Base-by-base conservation (phyloP, 163 green algal species). In the Smithsoniella earleae region DNA sequence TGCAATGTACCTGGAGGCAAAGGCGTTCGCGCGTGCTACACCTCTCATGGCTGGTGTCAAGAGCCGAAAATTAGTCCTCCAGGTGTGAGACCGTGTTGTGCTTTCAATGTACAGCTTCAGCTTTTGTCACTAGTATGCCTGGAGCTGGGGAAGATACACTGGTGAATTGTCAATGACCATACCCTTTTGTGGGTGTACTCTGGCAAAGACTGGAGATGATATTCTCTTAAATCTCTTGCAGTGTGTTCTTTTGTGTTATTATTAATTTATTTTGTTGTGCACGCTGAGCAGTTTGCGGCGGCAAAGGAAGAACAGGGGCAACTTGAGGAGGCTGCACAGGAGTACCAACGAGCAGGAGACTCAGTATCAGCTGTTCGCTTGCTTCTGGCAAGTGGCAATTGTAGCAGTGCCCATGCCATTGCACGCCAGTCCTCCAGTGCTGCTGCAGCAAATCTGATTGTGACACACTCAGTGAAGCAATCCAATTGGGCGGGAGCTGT, bases 271-370 rank as follows among this genome's bases (percentile, higher is more conserved):
- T n/a, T n/a, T n/a, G n/a, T n/a, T n/a, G n/a, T n/a, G n/a, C n/a
- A n/a, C n/a, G n/a, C n/a, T n/a, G 13, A 13, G 58, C 58, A 69
- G 58, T 69, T 40, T 69, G 58, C 58, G 1, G 43, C 38, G 58
- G 58, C 25, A 33, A 69, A 25, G 25, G 58, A 69, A 36, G 58
- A 69, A 33, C 27, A 69, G 31, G 58, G 58, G 4, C 58, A 36
- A 33, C 34, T 40, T 16, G 13, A 3, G 10, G 58, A 69, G 6
- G 58, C 58, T 10, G 58, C 25, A 0, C 18, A n/a, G 58, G 58
- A 69, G 25, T 69, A 69, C 25, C 30, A 69, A 33, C 58, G 58
- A 20, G 58, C 6, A 1, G 58, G 58, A 18, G 58, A 69, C 25
- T 30, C 18, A 5, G 58, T 45, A 33, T 30, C 58, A 5, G 58